Conservation (phyloP, 495 filamentous ascomycete species). For the Penicillium paxilli region DNA sequence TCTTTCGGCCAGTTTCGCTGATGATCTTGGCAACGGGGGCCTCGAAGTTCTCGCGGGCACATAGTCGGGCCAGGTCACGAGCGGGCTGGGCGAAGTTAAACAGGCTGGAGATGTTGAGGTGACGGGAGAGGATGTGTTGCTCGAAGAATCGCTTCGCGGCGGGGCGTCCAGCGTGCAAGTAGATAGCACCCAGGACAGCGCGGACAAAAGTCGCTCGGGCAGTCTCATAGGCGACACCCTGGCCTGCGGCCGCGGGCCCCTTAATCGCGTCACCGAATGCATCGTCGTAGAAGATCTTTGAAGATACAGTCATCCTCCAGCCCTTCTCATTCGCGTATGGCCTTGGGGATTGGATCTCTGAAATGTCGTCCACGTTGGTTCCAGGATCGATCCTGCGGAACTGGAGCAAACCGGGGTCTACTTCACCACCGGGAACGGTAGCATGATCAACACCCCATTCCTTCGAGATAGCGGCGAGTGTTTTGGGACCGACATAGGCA, state of each 20-base stretch:
- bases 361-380: slow-evolving; percentile 32
- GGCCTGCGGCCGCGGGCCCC: slow-evolving; percentile 13
- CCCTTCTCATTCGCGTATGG: slow-evolving; percentile 46
- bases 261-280: slow-evolving; percentile 67
- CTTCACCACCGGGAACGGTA: slow-evolving; percentile 80
- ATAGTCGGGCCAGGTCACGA: slow-evolving; percentile 75
- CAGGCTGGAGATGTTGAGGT: slow-evolving; percentile 70
- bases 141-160: slow-evolving; percentile 77
- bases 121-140: slow-evolving; percentile 77
- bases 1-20: slow-evolving; percentile 82
- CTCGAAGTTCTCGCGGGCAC: slow-evolving; percentile 86
- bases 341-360: slow-evolving; percentile 25
- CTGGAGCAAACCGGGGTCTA: slow-evolving; percentile 92
- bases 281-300: slow-evolving; percentile 73
- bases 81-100: slow-evolving; percentile 84
- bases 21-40: slow-evolving; percentile 81
- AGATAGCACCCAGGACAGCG: slow-evolving; percentile 79
- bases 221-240: slow-evolving; percentile 43
- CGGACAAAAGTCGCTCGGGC: slow-evolving; percentile 70
- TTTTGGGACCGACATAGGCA: slow-evolving; percentile 72
- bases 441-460: slow-evolving; percentile 92
- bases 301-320: slow-evolving; percentile 71
- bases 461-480: slow-evolving; percentile 65
- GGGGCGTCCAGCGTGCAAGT: slow-evolving; percentile 71
- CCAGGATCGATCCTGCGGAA: slow-evolving; percentile 65